Evolutionary conservation across 345 rosid genomes (phyloP), one percentile per base, ranked within the genome.

Genomic region (Salix caprea): DNA sequence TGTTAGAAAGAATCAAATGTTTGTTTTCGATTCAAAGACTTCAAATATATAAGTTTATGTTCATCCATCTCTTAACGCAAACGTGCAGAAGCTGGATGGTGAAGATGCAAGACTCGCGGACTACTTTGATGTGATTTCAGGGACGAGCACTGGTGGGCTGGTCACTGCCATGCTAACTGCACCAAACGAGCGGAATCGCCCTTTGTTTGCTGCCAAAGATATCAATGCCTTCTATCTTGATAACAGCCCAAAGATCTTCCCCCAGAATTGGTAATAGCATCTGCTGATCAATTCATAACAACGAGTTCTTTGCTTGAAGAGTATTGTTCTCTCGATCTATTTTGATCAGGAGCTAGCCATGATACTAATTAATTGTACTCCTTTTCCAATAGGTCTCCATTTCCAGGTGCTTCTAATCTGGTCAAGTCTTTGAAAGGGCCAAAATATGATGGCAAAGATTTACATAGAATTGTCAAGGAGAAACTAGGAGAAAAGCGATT

Each of bases 131-230:
- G 46, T 40, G 46, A 40, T 40, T 40, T 40, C 46, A 40, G 46
- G 46, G 46, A 40, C 46, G 2, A 40, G 46, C 46, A 40, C 93
- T 0, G 95, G 97, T 0, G 95, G 97, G 42, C 88, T 92, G 0
- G 87, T 92, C 21, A 84, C 92, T 0, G 89, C 92, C 54, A 92
- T 92, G 97, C 81, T 92, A 4, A 82, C 91, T 0, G 67, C 89
- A 7, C 97, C 94, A 1, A 75, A 91, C 69, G 85, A 86, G 36
- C 30, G 84, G 21, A 85, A 89, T 15, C 88, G 93, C n/a, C 96
- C 96, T 13, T 70, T 91, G 21, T 90, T 87, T 42, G 89, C 91
- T 3, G 94, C 92, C 64, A 84, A 86, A 62, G 97, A 92, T 34
- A 87, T 92, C 39, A 89, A 81, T 2, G 82, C 74, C 1, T 77